Evolutionary conservation across 495 filamentous ascomycete species (phyloP).

Genomic region (Bathelium albidoporum): DNA sequence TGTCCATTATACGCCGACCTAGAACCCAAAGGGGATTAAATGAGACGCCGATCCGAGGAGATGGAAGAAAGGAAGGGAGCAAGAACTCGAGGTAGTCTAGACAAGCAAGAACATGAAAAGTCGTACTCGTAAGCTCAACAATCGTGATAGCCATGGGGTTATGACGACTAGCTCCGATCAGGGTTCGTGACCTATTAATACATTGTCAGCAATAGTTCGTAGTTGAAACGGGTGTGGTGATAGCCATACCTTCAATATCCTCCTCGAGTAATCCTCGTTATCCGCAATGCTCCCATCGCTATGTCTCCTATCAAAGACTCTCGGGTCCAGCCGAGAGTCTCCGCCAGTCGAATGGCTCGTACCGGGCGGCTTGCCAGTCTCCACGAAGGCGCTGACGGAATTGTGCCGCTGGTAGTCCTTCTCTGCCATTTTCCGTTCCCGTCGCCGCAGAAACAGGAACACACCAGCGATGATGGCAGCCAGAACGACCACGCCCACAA

Average conservation of each 20-base stretch:
- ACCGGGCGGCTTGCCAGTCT: slow-evolving; percentile 42
- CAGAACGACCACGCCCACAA: slow-evolving; percentile 69
- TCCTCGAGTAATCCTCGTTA: slow-evolving; percentile 92
- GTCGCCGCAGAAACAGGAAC: slow-evolving; percentile 67
- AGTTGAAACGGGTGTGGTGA: not conserved
- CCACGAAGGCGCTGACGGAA: slow-evolving; percentile 55
- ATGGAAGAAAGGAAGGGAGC: not conserved
- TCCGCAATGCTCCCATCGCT: slow-evolving; percentile 97
- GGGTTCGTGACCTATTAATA: slow-evolving; percentile 16
- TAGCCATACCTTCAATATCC: slow-evolving; percentile 70
- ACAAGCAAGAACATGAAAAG: slow-evolving; percentile 2
- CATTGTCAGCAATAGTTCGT: not conserved
- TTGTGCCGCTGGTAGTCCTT: slow-evolving; percentile 70
- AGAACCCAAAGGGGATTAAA: not conserved
- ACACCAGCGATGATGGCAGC: slow-evolving; percentile 53
- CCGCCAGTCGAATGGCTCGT: slow-evolving; percentile 50
- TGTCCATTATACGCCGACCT: not conserved
- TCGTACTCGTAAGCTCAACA: not conserved
- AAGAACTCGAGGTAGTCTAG: not conserved
- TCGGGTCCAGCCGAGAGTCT: slow-evolving; percentile 80
- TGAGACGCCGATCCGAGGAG: not conserved
- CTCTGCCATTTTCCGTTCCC: slow-evolving; percentile 61
- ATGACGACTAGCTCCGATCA: slow-evolving; percentile 4
- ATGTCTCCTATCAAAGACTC: slow-evolving; percentile 73
- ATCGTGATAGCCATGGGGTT: not conserved